phyloP scores from a whole-genome alignment of 2,329 filamentous ascomycete genomes.

The Rhynchosporium agropyri region DNA sequence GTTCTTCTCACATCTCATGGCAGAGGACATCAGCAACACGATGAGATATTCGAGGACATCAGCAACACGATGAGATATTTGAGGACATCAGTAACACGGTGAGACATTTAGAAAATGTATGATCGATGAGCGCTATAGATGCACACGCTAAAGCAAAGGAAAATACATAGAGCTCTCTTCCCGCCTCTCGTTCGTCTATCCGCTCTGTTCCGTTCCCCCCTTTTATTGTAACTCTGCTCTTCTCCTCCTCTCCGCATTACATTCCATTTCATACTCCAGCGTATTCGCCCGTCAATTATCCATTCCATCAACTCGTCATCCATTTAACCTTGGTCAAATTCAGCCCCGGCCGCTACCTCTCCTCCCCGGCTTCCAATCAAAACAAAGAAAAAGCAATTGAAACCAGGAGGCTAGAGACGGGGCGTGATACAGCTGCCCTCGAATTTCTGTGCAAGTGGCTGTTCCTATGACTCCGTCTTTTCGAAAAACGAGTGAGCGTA shows the following conservation, averaged over 20 bases:
- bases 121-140: slow-evolving; percentile 38
- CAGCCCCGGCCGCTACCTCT: slow-evolving; percentile 18
- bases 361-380: slow-evolving; percentile 25
- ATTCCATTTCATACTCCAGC: no score
- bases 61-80: neutral
- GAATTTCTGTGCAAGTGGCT: slow-evolving; percentile 15
- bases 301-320: slow-evolving; percentile 16
- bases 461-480: slow-evolving; percentile 6
- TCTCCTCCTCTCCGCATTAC: no score
- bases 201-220: slow-evolving; percentile 13
- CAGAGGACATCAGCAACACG: no score
- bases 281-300: no score
- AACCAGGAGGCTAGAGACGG: slow-evolving; percentile 19
- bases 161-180: slow-evolving; percentile 34
- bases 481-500: neutral
- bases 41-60: no score
- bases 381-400: slow-evolving; percentile 26
- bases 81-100: slow-evolving; percentile 20
- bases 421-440: slow-evolving; percentile 16
- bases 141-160: slow-evolving; percentile 41
- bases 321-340: slow-evolving; percentile 13
- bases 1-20: no score
- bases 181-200: slow-evolving; percentile 30
- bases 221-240: no score
- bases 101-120: slow-evolving; percentile 30